Conservation (phyloP, 495 filamentous ascomycete genomes). For the Xylaria grammica region DNA sequence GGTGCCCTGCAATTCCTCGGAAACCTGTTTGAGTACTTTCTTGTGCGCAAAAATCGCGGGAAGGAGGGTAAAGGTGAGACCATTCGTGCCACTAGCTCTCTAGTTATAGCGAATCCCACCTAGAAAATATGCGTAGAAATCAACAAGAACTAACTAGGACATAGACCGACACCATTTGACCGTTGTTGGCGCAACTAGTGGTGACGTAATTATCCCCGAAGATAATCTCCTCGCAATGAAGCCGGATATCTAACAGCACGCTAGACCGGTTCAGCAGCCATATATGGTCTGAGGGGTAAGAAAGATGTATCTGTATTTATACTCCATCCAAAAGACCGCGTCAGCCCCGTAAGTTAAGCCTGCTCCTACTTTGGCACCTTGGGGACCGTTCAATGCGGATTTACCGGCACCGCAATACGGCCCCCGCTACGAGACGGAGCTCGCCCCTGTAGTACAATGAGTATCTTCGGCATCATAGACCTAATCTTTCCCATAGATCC, state of each 20-base stretch:
- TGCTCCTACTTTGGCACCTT: not conserved
- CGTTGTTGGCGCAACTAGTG: conserved; percentile 89
- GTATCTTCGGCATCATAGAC: not conserved
- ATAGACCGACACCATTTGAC: conserved; percentile 82
- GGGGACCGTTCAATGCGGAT: not conserved
- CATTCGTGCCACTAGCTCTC: not conserved
- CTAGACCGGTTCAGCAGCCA: conserved; percentile 85
- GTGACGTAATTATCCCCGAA: conserved; percentile 56
- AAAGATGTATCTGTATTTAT: conserved; percentile 95
- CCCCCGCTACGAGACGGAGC: not conserved
- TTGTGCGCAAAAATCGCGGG: conserved; percentile 78
- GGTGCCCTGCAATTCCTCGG: conserved; percentile 89
- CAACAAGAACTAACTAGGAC: conserved; percentile 37
- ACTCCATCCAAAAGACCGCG: conserved; percentile 79
- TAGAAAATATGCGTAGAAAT: not conserved
- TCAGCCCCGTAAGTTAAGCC: conserved; percentile 62
- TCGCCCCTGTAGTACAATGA: no score
- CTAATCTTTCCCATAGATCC: conserved; percentile 48
- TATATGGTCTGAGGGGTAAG: conserved; percentile 96
- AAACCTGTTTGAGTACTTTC: conserved; percentile 95
- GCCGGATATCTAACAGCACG: not conserved
- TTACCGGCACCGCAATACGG: not conserved
- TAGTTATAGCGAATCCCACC: not conserved
- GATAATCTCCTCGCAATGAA: not conserved
- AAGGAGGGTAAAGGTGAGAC: conserved; percentile 47